Evolutionary conservation across 1,284 basidiomycete genomes (phyloP), one percentile per base, ranked within the genome.

Genomic region (Ceratorhiza oryzae-sativae): DNA sequence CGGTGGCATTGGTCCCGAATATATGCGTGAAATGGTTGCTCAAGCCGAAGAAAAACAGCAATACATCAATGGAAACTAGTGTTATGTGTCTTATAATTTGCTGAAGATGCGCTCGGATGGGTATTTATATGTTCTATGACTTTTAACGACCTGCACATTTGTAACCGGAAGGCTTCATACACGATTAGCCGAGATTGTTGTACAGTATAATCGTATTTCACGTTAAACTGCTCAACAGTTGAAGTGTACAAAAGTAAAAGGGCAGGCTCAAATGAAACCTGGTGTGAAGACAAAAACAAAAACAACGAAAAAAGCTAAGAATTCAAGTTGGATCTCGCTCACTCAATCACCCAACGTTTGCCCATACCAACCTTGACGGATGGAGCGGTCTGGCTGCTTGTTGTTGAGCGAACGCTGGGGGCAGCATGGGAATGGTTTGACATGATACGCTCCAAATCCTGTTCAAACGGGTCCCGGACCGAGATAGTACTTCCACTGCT

Each of bases 301-400:
- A 62, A 13, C 5, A 55, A 41, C 18, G 23, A 49, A 51, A 8
- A n/a, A 55, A n/a, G 34, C 60, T 49, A 39, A 36, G 30, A 63
- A 55, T 8, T 30, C 10, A 27, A 51, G 8, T 56, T 60, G 41
- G 30, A n/a, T 27, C 42, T 23, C 13, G 60, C 51, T 75, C 55
- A 77, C 67, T 77, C 76, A 25, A 77, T 77, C 45, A 77, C 74
- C 77, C 76, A 77, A 36, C 76, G 75, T 46, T 74, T 75, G 36
- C 53, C 61, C 46, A 60, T 67, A 20, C 51, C 59, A 62, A 48
- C 53, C 27, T 36, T 45, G 12, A 70, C 53, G 27, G 46, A 46
- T 36, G 61, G 51, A 5, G 62, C 56, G 20, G 71, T 46, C 45
- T 51, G 70, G 60, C 25, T 20, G 30, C 62, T 72, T 10, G 71